Conservation (phyloP, 768 basidiomycete species). For the Tephrocybe sp. region DNA sequence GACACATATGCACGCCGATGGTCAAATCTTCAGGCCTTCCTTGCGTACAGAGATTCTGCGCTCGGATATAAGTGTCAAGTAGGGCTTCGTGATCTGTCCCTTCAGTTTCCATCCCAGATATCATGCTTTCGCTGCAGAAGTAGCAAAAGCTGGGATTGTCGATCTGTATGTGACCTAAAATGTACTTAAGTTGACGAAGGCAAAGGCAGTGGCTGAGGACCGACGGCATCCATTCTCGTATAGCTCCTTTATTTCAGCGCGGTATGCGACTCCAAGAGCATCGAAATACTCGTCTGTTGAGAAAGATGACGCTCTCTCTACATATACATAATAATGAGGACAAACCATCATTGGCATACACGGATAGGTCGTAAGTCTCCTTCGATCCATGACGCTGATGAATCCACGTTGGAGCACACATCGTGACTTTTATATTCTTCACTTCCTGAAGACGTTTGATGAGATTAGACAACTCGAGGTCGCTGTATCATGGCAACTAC, state of each 20-base stretch:
- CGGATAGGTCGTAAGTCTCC: slow-evolving; percentile 48
- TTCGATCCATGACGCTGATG: slow-evolving; percentile 61
- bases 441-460: slow-evolving; percentile 42
- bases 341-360: slow-evolving; percentile 55
- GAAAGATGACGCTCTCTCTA: neutral
- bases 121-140: slow-evolving; percentile 61
- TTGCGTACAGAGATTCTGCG: slow-evolving; percentile 55
- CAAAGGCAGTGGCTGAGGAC: slow-evolving; percentile 12
- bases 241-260: slow-evolving; percentile 44
- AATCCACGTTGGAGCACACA: slow-evolving; percentile 68
- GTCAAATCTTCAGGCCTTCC: slow-evolving; percentile 53
- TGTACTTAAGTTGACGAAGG: neutral
- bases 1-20: slow-evolving; percentile 58
- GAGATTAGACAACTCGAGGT: too few species aligned
- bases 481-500: slow-evolving; percentile 2
- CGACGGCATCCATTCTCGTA: slow-evolving; percentile 47
- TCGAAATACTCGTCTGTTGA: slow-evolving; percentile 45
- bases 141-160: slow-evolving; percentile 54
- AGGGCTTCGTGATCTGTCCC: slow-evolving; percentile 62
- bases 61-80: slow-evolving; percentile 62
- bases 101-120: slow-evolving; percentile 50
- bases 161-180: slow-evolving; percentile 47
- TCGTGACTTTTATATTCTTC: slow-evolving; percentile 62
- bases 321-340: too few species aligned
- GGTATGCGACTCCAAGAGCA: slow-evolving; percentile 42